Evolutionary conservation across 768 basidiomycete genomes (phyloP).

Genomic region (Xerocomellus dryophilus): DNA sequence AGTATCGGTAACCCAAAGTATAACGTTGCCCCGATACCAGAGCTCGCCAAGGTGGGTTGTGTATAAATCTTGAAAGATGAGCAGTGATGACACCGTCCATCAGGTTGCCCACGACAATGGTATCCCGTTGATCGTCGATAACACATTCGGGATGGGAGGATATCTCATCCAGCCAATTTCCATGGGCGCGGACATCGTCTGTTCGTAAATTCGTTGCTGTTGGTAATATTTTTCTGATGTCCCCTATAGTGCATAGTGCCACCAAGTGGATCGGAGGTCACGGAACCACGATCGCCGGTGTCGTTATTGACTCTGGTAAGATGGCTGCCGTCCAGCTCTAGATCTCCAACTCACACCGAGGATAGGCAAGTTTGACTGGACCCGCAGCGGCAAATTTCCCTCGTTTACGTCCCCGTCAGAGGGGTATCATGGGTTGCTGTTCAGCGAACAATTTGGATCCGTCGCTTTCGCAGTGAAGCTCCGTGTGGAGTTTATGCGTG

Average conservation of each 20-base stretch:
- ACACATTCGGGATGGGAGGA: conserved; percentile 71
- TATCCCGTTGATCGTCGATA: conserved; percentile 79
- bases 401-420: conserved; percentile 71
- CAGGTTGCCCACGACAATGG: conserved; percentile 68
- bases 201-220: conserved; percentile 28
- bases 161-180: conserved; percentile 70
- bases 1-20: conserved; percentile 80
- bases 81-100: neutral
- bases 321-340: no score
- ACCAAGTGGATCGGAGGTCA: conserved; percentile 87
- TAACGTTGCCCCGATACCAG: conserved; percentile 61
- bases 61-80: neutral
- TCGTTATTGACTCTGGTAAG: conserved; percentile 66
- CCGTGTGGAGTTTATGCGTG: conserved; percentile 61
- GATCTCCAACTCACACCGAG: neutral
- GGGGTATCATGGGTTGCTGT: conserved; percentile 71
- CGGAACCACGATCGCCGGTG: conserved; percentile 76
- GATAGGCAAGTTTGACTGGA: conserved; percentile 61
- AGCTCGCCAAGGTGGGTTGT: conserved; percentile 55
- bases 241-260: conserved; percentile 56
- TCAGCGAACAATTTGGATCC: conserved; percentile 63
- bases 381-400: conserved; percentile 64
- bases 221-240: neutral
- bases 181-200: conserved; percentile 74
- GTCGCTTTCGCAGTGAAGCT: conserved; percentile 64